Evolutionary conservation across 495 filamentous ascomycete genomes (phyloP).

Genomic region (Penicillium robsamsonii): DNA sequence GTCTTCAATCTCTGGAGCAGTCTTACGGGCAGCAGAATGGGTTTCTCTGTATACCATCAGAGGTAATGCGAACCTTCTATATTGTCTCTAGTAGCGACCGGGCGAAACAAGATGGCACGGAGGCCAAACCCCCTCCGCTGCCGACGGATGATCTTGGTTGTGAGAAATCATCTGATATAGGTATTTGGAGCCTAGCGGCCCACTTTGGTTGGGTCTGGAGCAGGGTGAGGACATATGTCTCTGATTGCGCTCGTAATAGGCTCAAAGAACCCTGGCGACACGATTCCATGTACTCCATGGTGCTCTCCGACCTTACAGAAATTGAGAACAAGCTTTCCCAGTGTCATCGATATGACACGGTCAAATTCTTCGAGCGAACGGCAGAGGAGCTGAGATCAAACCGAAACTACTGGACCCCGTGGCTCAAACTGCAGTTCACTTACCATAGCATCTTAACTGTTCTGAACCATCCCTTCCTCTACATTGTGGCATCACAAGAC

Average conservation of each 20-base stretch:
- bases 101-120: conserved; percentile 12
- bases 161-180: conserved; percentile 28
- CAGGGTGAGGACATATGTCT: conserved; percentile 39
- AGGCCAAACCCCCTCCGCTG: conserved; percentile 33
- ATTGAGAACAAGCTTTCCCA: conserved; percentile 45
- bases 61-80: conserved; percentile 35
- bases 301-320: conserved; percentile 44
- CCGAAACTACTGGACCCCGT: conserved; percentile 43
- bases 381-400: conserved; percentile 36
- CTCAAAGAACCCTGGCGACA: conserved; percentile 47
- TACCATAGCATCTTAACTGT: conserved; percentile 47
- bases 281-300: conserved; percentile 46
- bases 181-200: conserved; percentile 43
- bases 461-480: conserved; percentile 48
- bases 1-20: conserved; percentile 42
- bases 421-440: conserved; percentile 48
- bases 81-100: conserved; percentile 22
- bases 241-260: conserved; percentile 40
- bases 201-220: conserved; percentile 50
- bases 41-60: conserved; percentile 34
- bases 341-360: conserved; percentile 47
- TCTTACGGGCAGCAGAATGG: conserved; percentile 44
- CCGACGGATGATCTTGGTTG: conserved; percentile 39
- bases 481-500: conserved; percentile 47
- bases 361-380: conserved; percentile 46